phyloP scores from a whole-genome alignment of 371 early-diverging fungal species.

The Syncephalis plumigaleata region DNA sequence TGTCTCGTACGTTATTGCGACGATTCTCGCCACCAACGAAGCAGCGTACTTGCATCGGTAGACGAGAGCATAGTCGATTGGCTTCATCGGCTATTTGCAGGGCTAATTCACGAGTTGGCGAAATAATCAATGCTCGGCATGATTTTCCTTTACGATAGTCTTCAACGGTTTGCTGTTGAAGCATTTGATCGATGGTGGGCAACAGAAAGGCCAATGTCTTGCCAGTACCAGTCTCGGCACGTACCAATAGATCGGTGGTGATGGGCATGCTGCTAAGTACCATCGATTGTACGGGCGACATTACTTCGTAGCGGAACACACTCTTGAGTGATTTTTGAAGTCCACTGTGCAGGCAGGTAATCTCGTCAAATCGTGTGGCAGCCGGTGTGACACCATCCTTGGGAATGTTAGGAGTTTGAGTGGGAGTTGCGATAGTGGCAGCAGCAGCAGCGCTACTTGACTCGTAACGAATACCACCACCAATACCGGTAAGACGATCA shows the following conservation, averaged over 20 bases:
- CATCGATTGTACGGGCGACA: slow-evolving; percentile 71
- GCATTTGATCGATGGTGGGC: slow-evolving; percentile 71
- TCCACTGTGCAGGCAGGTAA: slow-evolving; percentile 23
- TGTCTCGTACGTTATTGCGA: slow-evolving; percentile 29
- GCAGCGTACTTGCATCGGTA: slow-evolving; percentile 52
- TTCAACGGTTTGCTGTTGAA: slow-evolving; percentile 7
- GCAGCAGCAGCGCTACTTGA: no score
- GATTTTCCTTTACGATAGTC: slow-evolving; percentile 24
- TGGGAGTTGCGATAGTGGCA: slow-evolving; percentile 41
- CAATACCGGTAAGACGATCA: slow-evolving; percentile 6
- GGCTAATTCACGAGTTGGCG: slow-evolving; percentile 96
- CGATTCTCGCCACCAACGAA: slow-evolving; percentile 84
- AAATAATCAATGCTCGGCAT: slow-evolving; percentile 66
- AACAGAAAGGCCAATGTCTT: slow-evolving; percentile 93
- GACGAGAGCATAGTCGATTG: slow-evolving; percentile 31
- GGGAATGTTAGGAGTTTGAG: slow-evolving; percentile 20
- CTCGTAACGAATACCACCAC: no score
- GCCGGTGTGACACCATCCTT: not conserved
- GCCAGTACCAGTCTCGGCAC: slow-evolving; percentile 98
- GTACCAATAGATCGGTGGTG: slow-evolving; percentile 59
- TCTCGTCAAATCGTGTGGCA: slow-evolving; percentile 32
- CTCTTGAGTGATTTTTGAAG: slow-evolving; percentile 42
- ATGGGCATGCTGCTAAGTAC: slow-evolving; percentile 57
- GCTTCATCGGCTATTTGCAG: slow-evolving; percentile 86
- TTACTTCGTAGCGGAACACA: slow-evolving; percentile 50